Evolutionary conservation across 495 filamentous ascomycete genomes (phyloP), one percentile per base, ranked within the genome.

Genomic region (Daldinia caldariorum): DNA sequence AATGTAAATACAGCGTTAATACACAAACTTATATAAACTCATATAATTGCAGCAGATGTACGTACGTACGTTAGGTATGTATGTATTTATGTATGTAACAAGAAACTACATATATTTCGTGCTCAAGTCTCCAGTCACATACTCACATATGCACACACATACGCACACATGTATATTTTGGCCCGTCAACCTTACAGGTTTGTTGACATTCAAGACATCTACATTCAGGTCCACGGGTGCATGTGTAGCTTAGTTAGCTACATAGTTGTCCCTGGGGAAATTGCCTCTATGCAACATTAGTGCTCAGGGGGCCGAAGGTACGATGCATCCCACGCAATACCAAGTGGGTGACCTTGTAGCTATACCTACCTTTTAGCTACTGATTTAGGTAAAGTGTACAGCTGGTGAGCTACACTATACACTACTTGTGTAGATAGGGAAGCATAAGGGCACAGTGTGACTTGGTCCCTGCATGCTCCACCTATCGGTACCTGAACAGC

Each of bases 401-500:
- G 8, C 43, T 47, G 8, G 20, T 3, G 43, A 47, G 60, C 10
- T 58, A 14, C 38, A 55, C 60, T 41, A 32, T 26, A 58, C n/a
- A n/a, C n/a, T n/a, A n/a, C n/a, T n/a, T n/a, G n/a, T n/a, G 29
- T 1, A 26, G 29, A 31, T 57, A 53, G 16, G 16, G 31, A 54
- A 56, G 47, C 65, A 56, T 31, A 56, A 20, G 55, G 55, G 32
- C 69, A 72, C 70, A 72, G 70, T 72, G 70, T 54, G 70, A 58
- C 50, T 66, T 34, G 58, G 70, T 68, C 70, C 70, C 65, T 72
- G 70, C 65, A 69, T 65, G 41, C 57, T 62, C 70, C 70, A 72
- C 70, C 34, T 14, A 60, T 68, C 70, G 70, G 70, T 72, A 72
- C 65, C 70, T 72, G 70, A 61, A 68, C 70, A 69, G 65, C 70